Percentiles rank a stretch among this genome's conserved stretches.
phyloP scores from a whole-genome alignment of 768 basidiomycete genomes.

The Lentinula lateritia region DNA sequence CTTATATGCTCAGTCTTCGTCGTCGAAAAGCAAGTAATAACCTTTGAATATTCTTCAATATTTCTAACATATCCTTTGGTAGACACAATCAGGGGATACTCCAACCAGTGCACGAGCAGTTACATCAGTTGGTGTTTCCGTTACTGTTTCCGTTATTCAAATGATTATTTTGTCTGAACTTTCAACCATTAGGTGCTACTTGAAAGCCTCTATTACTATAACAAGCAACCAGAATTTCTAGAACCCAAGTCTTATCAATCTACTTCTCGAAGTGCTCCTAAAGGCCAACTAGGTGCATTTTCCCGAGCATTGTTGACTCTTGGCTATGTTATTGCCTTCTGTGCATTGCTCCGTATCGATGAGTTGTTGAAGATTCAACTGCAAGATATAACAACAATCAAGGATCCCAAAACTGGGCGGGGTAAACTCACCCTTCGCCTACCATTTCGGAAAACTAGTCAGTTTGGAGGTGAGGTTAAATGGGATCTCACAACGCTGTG shows the following conservation, averaged over 20 bases:
- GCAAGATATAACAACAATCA: constrained; percentile 1
- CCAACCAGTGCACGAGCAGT: constrained; percentile 13
- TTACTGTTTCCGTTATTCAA: too few relatives aligned
- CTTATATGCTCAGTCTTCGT: constrained; percentile 13
- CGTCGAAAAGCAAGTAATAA: constrained; percentile 1
- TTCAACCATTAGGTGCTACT: too few relatives aligned
- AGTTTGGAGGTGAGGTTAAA: too few relatives aligned
- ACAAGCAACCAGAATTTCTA: too few relatives aligned
- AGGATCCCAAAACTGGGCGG: not conserved
- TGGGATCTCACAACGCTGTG: too few relatives aligned
- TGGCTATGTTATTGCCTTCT: constrained; percentile 7
- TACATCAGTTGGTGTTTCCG: constrained; percentile 6
- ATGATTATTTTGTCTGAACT: too few relatives aligned
- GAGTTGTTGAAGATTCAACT: constrained; percentile 14
- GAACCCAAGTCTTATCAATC: too few relatives aligned
- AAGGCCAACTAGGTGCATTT: not conserved
- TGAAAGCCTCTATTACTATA: too few relatives aligned
- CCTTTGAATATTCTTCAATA: too few relatives aligned
- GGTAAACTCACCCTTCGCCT: too few relatives aligned
- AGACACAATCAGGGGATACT: constrained; percentile 9
- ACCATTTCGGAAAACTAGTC: too few relatives aligned
- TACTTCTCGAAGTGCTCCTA: not conserved
- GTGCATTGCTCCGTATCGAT: constrained; percentile 13
- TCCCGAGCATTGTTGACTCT: not conserved
- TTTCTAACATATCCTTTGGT: too few relatives aligned